phyloP scores from a whole-genome alignment of 306 rosid species.

The Coriaria nepalensis region DNA sequence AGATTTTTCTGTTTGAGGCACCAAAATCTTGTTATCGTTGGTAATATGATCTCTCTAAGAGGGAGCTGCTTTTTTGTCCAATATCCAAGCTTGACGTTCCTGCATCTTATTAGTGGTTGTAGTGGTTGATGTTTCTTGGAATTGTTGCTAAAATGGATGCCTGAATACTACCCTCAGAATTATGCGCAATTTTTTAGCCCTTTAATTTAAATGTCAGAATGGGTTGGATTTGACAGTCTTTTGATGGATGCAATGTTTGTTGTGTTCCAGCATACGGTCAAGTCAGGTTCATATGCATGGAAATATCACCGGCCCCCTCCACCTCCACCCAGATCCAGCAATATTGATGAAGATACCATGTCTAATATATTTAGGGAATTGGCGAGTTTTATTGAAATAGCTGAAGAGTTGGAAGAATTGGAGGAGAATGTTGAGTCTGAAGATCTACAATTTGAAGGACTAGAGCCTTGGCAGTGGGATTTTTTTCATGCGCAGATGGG shows the following conservation, averaged over 20 bases:
- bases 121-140: slow-evolving; percentile 8
- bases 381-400: too few relatives aligned
- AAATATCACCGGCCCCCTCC: slow-evolving; percentile 41
- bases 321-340: slow-evolving; percentile 22
- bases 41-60: too few relatives aligned
- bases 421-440: slow-evolving; percentile 15
- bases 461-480: slow-evolving; percentile 20
- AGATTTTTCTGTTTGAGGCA: too few relatives aligned
- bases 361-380: slow-evolving; percentile 8
- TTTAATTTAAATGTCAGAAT: slow-evolving; percentile 24
- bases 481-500: slow-evolving; percentile 21
- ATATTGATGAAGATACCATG: slow-evolving; percentile 18
- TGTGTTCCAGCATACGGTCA: slow-evolving; percentile 51
- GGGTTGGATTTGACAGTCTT: slow-evolving; percentile 29
- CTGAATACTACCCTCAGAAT: slow-evolving; percentile 9
- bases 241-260: slow-evolving; percentile 44
- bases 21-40: too few relatives aligned
- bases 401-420: slow-evolving; percentile 14
- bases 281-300: slow-evolving; percentile 39
- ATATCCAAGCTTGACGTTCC: too few relatives aligned
- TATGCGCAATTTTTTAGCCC: slow-evolving; percentile 18
- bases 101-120: too few relatives aligned
- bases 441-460: slow-evolving; percentile 19
- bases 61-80: too few relatives aligned
- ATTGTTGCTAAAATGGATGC: background rate